Base-by-base conservation (phyloP, 768 basidiomycete species). In the Amanita subjunquillea region DNA sequence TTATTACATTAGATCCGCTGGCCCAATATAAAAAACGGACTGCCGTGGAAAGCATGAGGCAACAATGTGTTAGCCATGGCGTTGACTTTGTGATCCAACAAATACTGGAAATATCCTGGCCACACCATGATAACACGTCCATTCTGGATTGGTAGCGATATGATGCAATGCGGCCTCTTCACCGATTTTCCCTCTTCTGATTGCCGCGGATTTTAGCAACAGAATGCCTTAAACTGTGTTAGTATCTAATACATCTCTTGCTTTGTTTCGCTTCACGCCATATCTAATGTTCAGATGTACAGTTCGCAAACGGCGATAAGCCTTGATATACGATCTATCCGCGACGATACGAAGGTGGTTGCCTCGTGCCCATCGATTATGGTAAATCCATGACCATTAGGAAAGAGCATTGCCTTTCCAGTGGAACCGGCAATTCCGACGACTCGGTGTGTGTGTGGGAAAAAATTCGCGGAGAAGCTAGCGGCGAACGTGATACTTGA, bases 71-170 rank as follows among this genome's bases (percentile, higher is more conserved):
- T n/a, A 4, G 29, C 23, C 38, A 29, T 9, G 38, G 27, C 9
- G 38, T 50, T 29, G 36, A 40, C 20, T 50, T 50, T 29, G n/a
- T 38, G 4, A 27, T 40, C 30, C 36, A 50, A 29, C 12, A 22
- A 15, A 27, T 38, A 15, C 23, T 6, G n/a, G 38, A 50, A n/a
- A 17, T 50, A 5, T 3, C 48, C 9, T 40, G 48, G 48, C 37
- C 48, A 10, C 37, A 38, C 22, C 37, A 50, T 17, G 48, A 50
- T 30, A 40, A 50, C 27, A 50, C 38, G 15, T 27, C 36, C n/a
- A 50, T 50, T n/a, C 48, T 50, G 27, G 48, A 50, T 27, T 50
- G 48, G 48, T 50, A 27, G 40, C 9, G 17, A 42, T 42, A 42
- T 42, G 41, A 42, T 20, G 10, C 17, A 4, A 22, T 22, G 17